Percentiles rank a stretch among this genome's conserved stretches.
phyloP scores from a whole-genome alignment of 2,329 filamentous ascomycete genomes.

The Penicillium sp. region DNA sequence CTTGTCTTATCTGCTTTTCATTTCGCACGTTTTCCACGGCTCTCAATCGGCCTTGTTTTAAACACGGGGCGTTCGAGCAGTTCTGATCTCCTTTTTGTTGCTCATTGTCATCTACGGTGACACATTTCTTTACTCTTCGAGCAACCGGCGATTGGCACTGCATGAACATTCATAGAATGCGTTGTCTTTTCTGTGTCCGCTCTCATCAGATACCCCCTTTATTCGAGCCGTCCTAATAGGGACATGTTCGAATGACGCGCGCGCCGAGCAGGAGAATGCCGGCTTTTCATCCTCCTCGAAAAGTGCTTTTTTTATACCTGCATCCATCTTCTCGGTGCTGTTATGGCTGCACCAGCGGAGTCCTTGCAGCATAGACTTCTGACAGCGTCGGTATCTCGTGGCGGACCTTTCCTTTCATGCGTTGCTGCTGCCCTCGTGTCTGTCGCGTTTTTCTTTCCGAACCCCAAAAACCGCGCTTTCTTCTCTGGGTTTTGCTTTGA shows the following conservation, averaged over 20 bases:
- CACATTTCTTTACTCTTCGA: conserved; percentile 24
- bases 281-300: conserved; percentile 38
- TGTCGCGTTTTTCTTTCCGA: conserved; percentile 24
- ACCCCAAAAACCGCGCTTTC: conserved; percentile 28
- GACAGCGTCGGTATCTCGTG: conserved; percentile 46
- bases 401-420: conserved; percentile 35
- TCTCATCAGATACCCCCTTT: conserved; percentile 54
- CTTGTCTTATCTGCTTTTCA: conserved; percentile 30
- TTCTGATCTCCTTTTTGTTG: conserved; percentile 37
- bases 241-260: conserved; percentile 44
- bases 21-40: conserved; percentile 32
- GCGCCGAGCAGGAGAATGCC: conserved; percentile 43
- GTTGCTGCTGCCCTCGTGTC: conserved; percentile 30
- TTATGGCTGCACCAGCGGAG: conserved; percentile 45
- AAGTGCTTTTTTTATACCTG: conserved; percentile 45
- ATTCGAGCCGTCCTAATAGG: conserved; percentile 44
- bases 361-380: conserved; percentile 46
- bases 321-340: conserved; percentile 44
- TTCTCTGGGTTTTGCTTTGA: conserved; percentile 28
- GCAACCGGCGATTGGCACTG: conserved; percentile 43
- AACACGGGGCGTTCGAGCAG: conserved; percentile 46
- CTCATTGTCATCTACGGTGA: conserved; percentile 28
- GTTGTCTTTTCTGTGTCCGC: conserved; percentile 53
- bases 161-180: conserved; percentile 58
- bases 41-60: conserved; percentile 38